Base-by-base conservation (phyloP, 2,329 filamentous ascomycete species). In the Cladophialophora bantiana region DNA sequence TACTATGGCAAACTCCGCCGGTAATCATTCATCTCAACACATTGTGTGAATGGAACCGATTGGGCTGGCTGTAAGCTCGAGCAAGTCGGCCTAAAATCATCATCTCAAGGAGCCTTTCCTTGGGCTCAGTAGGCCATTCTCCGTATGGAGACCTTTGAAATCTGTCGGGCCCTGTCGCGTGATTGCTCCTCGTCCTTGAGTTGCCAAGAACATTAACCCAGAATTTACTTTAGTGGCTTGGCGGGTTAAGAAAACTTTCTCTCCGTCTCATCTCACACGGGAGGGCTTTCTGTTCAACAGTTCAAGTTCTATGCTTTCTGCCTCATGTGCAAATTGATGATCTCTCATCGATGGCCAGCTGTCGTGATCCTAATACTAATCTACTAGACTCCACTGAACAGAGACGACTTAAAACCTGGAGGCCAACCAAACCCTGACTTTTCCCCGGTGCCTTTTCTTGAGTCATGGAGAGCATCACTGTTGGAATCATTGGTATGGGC, bases 401-500 rank as follows among this genome's bases (percentile, higher is more conserved):
- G 18, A 50, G 20, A 31, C 10, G 10, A 7, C 45, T 15, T 12
- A 10, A 50, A 26, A 50, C 26, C 2, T 18, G 13, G 10, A 40
- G 34, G 6, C 7, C n/a, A 20, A 61, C 34, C 42, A 40, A n/a
- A n/a, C n/a, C 15, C 52, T 26, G n/a, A 40, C 7, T 61, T 40
- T n/a, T 20, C 20, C 12, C 50, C 7, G 1, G 35, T 36, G 2
- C 38, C 18, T 40, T 20, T n/a, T 45, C 36, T 10, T 45, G 42
- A 56, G 62, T 75, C 73, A 82, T 87, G 89, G 87, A 89, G 73
- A 84, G 86, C 75, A 92, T 92, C 77, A 88, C 90, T 70, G 87
- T 99, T 73, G 95, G 95, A 73, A 91, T 99, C 76, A 99, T 99
- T 78, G 95, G 95, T 68, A 97, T 99, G 94, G 95, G 95, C 71